Conservation (phyloP, 106 monocot species). For the Chionographis japonica region DNA sequence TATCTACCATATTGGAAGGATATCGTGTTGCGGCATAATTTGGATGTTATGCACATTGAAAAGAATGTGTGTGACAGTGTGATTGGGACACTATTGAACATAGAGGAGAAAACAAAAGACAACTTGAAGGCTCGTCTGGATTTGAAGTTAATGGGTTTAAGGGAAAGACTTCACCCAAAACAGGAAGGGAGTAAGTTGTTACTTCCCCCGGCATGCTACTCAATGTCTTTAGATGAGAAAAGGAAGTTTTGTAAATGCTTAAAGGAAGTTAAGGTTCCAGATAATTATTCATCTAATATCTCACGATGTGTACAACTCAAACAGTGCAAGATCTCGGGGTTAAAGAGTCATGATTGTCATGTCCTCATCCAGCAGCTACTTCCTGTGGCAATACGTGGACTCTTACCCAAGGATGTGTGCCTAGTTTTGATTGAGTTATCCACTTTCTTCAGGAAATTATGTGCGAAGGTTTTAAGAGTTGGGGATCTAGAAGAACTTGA, state of each 20-base stretch:
- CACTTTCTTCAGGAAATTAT: neutral
- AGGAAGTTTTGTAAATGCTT: neutral
- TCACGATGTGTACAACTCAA: neutral
- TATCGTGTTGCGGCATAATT: too few relatives aligned
- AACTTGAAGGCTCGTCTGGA: too few relatives aligned
- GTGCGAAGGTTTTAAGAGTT: neutral
- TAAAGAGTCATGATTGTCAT: slow-evolving; percentile 20
- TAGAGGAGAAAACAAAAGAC: too few relatives aligned
- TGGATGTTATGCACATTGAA: too few relatives aligned
- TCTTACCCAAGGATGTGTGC: neutral
- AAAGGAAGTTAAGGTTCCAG: neutral
- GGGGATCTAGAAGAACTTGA: neutral
- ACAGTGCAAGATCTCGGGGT: neutral
- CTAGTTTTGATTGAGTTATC: neutral
- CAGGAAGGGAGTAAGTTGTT: too few relatives aligned
- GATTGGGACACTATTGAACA: too few relatives aligned
- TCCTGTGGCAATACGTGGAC: slow-evolving; percentile 1
- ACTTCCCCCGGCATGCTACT: neutral
- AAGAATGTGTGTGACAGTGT: too few relatives aligned
- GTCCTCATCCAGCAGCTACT: neutral
- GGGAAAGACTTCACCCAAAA: too few relatives aligned
- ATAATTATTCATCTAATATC: slow-evolving; percentile 7
- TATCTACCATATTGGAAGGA: too few relatives aligned
- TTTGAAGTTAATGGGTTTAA: too few relatives aligned
- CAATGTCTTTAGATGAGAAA: neutral